phyloP scores from a whole-genome alignment of 139 green algal species.

The Micromonas commoda region DNA sequence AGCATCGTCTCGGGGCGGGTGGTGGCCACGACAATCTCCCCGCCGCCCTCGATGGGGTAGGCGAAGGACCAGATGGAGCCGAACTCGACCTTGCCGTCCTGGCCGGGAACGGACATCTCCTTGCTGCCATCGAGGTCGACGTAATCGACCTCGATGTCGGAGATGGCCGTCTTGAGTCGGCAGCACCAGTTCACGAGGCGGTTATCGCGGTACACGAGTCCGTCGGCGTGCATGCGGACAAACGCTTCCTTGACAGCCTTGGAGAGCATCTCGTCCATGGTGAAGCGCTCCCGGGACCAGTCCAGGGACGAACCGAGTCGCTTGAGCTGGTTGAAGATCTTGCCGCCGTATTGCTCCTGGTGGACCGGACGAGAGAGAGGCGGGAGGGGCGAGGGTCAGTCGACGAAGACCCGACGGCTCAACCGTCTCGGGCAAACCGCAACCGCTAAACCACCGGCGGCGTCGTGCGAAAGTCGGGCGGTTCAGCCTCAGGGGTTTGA shows the following conservation, averaged over 20 bases:
- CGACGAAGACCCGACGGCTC: too few relatives aligned
- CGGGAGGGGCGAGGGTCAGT: not conserved
- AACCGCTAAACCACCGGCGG: too few relatives aligned
- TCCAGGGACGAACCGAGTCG: constrained; percentile 81
- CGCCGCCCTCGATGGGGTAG: constrained; percentile 79
- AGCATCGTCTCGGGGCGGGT: constrained; percentile 94
- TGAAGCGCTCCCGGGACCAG: constrained; percentile 86
- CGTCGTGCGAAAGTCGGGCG: not conserved
- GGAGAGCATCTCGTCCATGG: constrained; percentile 85
- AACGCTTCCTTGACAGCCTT: constrained; percentile 69
- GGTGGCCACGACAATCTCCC: constrained; percentile 56
- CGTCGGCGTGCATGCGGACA: constrained; percentile 67
- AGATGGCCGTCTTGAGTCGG: constrained; percentile 83
- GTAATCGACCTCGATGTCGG: constrained; percentile 98
- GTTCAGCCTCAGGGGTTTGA: not conserved
- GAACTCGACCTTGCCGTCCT: constrained; percentile 86
- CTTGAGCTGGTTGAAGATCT: constrained; percentile 83
- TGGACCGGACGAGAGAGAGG: constrained; percentile 33
- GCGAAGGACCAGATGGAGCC: constrained; percentile 90
- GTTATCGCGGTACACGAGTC: constrained; percentile 94
- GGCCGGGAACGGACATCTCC: constrained; percentile 51
- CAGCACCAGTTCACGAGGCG: constrained; percentile 98
- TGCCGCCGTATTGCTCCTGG: constrained; percentile 79
- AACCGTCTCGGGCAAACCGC: not conserved
- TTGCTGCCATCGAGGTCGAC: constrained; percentile 73